phyloP scores from a whole-genome alignment of 2,329 filamentous ascomycete species.

The Lachnellula willkommii region DNA sequence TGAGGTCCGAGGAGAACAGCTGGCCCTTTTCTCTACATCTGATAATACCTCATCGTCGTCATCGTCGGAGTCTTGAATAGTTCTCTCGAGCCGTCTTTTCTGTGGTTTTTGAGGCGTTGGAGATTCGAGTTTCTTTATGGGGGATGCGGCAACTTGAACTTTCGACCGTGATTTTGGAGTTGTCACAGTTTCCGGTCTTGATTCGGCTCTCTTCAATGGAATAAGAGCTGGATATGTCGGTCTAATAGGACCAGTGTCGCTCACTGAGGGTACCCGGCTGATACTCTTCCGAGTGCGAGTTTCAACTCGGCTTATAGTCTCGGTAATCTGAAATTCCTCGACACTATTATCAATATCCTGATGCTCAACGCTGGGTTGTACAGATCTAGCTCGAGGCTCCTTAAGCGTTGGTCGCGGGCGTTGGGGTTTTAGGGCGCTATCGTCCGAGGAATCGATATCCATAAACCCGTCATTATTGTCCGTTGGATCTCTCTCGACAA shows the following conservation, averaged over 20 bases:
- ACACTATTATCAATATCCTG: constrained; percentile 8
- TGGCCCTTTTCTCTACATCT: constrained; percentile 14
- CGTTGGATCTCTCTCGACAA: not conserved
- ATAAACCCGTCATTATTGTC: constrained; percentile 25
- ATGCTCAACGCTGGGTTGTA: constrained; percentile 16
- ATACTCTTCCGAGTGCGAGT: constrained; percentile 24
- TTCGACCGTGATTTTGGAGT: not conserved
- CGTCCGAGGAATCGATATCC: constrained; percentile 28
- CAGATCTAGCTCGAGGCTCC: not conserved
- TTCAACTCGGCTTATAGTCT: constrained; percentile 24
- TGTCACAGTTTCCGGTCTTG: not conserved
- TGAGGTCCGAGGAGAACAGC: constrained; percentile 11
- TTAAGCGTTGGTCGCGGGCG: not conserved
- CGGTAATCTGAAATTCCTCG: constrained; percentile 20
- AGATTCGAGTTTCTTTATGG: constrained; percentile 9
- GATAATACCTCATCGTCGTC: constrained; percentile 27
- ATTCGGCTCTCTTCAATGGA: not conserved
- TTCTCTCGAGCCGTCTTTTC: constrained; percentile 8
- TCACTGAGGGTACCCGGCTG: constrained; percentile 20
- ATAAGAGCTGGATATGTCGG: not conserved
- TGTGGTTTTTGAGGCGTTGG: constrained; percentile 15
- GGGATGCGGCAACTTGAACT: constrained; percentile 26
- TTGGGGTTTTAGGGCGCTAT: constrained; percentile 4
- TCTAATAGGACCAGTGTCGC: constrained; percentile 3
- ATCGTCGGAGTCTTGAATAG: constrained; percentile 31